Percentiles rank a stretch among this genome's conserved stretches.
These are phyloP conservation scores for Fusarium annulatum DNA, from an alignment of 2,329 filamentous ascomycete species.

Conservation along the genomic window DNA sequence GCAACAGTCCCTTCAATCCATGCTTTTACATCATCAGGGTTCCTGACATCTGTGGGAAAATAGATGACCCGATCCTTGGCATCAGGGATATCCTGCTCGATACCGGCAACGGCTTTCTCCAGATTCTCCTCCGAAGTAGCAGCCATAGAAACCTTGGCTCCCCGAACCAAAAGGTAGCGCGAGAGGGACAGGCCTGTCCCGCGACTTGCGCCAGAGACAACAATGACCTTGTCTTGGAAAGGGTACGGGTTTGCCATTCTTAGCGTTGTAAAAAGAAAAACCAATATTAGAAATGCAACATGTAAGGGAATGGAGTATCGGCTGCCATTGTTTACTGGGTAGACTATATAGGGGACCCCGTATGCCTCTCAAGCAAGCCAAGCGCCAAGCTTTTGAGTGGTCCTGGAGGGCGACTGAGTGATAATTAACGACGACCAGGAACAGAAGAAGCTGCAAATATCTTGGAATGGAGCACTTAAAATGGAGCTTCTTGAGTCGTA, in stretches of 20 bases:
- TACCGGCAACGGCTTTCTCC: slow-evolving; percentile 36
- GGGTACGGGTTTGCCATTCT: slow-evolving; percentile 42
- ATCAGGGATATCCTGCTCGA: slow-evolving; percentile 41
- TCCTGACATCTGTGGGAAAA: slow-evolving; percentile 47
- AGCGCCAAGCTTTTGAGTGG: not conserved
- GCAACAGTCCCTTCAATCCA: slow-evolving; percentile 50
- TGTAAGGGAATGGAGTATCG: not conserved
- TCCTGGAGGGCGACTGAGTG: not conserved
- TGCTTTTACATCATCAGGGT: slow-evolving; percentile 46
- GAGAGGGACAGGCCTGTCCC: slow-evolving; percentile 67
- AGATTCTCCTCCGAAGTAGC: slow-evolving; percentile 46
- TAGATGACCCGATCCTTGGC: slow-evolving; percentile 38
- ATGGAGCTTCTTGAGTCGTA: not conserved
- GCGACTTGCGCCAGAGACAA: slow-evolving; percentile 70
- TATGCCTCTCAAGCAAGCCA: not conserved
- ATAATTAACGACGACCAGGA: not conserved
- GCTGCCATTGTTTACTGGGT: not conserved
- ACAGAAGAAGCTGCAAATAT: not conserved
- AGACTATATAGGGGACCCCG: slow-evolving; percentile 17
- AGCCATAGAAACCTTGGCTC: slow-evolving; percentile 48
- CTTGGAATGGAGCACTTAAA: not conserved
- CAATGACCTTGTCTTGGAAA: slow-evolving; percentile 64
- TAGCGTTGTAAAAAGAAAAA: not conserved
- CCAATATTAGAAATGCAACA: not conserved
- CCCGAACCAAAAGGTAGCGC: slow-evolving; percentile 58